Percentiles rank a stretch among this genome's conserved stretches.
phyloP scores from a whole-genome alignment of 2,329 filamentous ascomycete species.

The Chrysosporium queenslandicum region DNA sequence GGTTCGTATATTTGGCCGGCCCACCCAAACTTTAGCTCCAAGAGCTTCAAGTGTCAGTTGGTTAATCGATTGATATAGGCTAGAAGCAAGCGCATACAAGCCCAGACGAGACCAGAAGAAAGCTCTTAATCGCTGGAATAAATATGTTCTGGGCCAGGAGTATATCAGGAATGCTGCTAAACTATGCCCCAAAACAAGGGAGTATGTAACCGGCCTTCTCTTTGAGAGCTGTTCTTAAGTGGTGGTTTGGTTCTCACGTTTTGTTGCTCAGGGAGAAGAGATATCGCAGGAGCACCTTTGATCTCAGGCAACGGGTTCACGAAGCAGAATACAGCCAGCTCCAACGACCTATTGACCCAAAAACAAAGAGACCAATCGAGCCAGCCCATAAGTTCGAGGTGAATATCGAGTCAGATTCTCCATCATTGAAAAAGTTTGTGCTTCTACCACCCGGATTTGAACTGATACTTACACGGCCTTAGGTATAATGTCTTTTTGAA shows the following conservation, averaged over 20 bases:
- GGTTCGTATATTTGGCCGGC: constrained; percentile 22
- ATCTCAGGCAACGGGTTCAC: constrained; percentile 35
- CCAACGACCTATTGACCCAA: constrained; percentile 36
- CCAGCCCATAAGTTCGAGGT: constrained; percentile 43
- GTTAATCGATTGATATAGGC: constrained; percentile 19
- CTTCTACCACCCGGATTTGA: not conserved
- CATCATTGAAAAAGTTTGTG: constrained; percentile 39
- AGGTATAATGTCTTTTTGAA: constrained; percentile 40
- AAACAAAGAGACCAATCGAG: constrained; percentile 36
- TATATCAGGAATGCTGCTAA: constrained; percentile 39
- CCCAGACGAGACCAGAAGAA: constrained; percentile 39
- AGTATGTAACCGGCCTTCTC: constrained; percentile 27
- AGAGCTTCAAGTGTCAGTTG: not conserved
- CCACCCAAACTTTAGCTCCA: not conserved
- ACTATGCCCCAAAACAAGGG: constrained; percentile 37
- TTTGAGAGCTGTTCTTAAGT: not conserved
- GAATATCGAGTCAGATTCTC: constrained; percentile 38
- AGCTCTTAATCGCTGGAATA: constrained; percentile 42
- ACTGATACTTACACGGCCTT: constrained; percentile 1
- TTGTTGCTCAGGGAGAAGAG: constrained; percentile 34
- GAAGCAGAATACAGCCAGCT: constrained; percentile 38
- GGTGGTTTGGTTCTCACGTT: not conserved
- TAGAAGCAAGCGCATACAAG: constrained; percentile 36
- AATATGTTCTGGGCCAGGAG: constrained; percentile 39
- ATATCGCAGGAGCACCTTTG: constrained; percentile 35